phyloP scores from a whole-genome alignment of 2,329 filamentous ascomycete genomes.

The Stylonectria norvegica region DNA sequence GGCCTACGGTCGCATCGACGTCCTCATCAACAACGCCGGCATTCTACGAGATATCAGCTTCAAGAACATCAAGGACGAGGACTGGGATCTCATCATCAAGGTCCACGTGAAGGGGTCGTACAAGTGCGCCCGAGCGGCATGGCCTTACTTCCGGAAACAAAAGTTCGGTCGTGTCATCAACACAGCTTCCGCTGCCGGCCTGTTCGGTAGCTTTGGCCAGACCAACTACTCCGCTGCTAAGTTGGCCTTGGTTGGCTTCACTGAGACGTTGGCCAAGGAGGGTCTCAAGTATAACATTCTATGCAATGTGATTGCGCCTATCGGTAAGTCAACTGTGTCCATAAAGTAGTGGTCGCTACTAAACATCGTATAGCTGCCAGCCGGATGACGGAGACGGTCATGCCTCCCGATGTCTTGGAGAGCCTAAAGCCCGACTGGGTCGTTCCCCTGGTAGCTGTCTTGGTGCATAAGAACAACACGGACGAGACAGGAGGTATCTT shows the following conservation, averaged over 20 bases:
- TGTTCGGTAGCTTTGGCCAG: conserved; percentile 95
- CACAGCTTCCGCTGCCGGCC: conserved; percentile 90
- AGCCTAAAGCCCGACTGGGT: conserved; percentile 91
- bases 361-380: conserved; percentile 62
- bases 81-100: conserved; percentile 93
- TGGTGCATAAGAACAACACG: conserved; percentile 82
- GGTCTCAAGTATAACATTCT: conserved; percentile 97
- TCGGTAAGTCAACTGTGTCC: conserved; percentile 43
- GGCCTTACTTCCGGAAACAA: conserved; percentile 97
- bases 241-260: conserved; percentile 92
- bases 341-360: conserved; percentile 5
- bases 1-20: conserved; percentile 80
- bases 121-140: conserved; percentile 91
- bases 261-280: conserved; percentile 96
- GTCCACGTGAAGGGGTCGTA: conserved; percentile 93
- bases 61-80: conserved; percentile 96
- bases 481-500: conserved; percentile 85
- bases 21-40: conserved; percentile 97
- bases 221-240: conserved; percentile 97
- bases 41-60: conserved; percentile 94
- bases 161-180: conserved; percentile 97
- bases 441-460: conserved; percentile 83
- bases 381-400: conserved; percentile 91
- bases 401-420: conserved; percentile 88
- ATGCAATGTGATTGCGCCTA: conserved; percentile 90